Percentiles rank a stretch among this genome's conserved stretches.
Conservation (phyloP, 2,329 filamentous ascomycete genomes). For the Ramularia endophylla region DNA sequence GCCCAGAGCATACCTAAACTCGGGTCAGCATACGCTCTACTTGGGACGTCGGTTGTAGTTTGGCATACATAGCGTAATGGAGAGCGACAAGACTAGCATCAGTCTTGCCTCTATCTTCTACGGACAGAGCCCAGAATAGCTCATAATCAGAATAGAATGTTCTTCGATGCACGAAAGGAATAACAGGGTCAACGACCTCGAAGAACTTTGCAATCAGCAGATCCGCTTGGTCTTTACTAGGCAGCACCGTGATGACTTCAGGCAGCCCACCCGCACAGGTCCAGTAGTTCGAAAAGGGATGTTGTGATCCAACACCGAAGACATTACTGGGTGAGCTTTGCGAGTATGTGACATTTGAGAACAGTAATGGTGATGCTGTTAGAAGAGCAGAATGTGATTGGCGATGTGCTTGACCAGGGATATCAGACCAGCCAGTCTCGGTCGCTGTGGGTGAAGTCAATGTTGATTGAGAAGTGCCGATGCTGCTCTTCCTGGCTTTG, state of each 20-base stretch:
- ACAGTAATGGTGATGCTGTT: slow-evolving; percentile 42
- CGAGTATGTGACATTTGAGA: slow-evolving; percentile 69
- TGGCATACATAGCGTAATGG: slow-evolving; percentile 68
- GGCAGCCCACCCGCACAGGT: slow-evolving; percentile 68
- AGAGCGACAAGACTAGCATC: slow-evolving; percentile 67
- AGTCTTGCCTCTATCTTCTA: slow-evolving; percentile 37
- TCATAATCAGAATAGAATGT: slow-evolving; percentile 75
- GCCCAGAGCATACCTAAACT: slow-evolving; percentile 56
- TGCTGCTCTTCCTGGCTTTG: slow-evolving; percentile 29
- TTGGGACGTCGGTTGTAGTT: too few relatives aligned
- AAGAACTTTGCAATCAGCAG: slow-evolving; percentile 55
- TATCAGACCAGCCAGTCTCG: slow-evolving; percentile 25
- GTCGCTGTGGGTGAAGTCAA: slow-evolving; percentile 21
- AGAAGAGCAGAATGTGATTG: slow-evolving; percentile 12
- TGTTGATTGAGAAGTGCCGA: slow-evolving; percentile 15
- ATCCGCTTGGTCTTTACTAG: slow-evolving; percentile 69
- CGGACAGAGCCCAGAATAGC: slow-evolving; percentile 63
- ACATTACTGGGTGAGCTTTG: slow-evolving; percentile 66
- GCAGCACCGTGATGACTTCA: slow-evolving; percentile 69
- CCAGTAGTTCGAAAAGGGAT: slow-evolving; percentile 81
- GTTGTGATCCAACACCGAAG: slow-evolving; percentile 70
- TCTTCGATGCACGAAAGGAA: slow-evolving; percentile 71
- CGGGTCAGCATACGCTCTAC: too few relatives aligned
- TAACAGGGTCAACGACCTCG: slow-evolving; percentile 67
- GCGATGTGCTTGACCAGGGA: slow-evolving; percentile 20